Conservation (phyloP, 345 rosid species). For the Camelina neglecta region DNA sequence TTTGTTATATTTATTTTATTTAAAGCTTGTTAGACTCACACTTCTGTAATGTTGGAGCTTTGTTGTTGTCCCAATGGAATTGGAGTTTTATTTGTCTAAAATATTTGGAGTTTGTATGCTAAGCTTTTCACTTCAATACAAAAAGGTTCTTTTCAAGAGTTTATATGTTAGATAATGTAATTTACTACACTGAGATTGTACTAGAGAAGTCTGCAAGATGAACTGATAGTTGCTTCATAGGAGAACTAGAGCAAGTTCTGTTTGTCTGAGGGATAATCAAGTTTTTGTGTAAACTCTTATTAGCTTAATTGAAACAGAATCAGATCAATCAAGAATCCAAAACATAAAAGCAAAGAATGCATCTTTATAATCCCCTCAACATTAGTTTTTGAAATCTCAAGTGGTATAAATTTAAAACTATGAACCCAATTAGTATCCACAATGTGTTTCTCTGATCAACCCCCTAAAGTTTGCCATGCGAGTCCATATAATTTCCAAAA, state of each 20-base stretch:
- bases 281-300: constrained; percentile 8
- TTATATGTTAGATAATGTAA: neutral
- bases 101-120: neutral
- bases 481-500: neutral
- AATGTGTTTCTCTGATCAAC: constrained; percentile 23
- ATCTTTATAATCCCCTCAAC: constrained; percentile 23
- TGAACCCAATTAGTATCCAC: constrained; percentile 2
- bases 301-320: constrained; percentile 26
- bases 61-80: constrained; percentile 18
- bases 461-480: constrained; percentile 17
- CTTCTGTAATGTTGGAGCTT: constrained; percentile 29
- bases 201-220: neutral
- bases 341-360: constrained; percentile 2
- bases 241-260: neutral
- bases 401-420: constrained; percentile 25
- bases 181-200: neutral
- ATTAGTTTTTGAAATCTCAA: constrained; percentile 19
- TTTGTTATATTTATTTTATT: constrained; percentile 18
- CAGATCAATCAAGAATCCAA: constrained; percentile 17
- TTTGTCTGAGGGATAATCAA: neutral
- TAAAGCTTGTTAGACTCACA: constrained; percentile 11
- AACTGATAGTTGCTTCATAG: neutral
- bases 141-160: neutral
- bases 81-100: neutral
- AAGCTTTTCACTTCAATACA: constrained; percentile 17